Evolutionary conservation across 73 alveolate genomes (phyloP), one percentile per base, ranked within the genome.

Genomic region (Paramecium tetraurelia): DNA sequence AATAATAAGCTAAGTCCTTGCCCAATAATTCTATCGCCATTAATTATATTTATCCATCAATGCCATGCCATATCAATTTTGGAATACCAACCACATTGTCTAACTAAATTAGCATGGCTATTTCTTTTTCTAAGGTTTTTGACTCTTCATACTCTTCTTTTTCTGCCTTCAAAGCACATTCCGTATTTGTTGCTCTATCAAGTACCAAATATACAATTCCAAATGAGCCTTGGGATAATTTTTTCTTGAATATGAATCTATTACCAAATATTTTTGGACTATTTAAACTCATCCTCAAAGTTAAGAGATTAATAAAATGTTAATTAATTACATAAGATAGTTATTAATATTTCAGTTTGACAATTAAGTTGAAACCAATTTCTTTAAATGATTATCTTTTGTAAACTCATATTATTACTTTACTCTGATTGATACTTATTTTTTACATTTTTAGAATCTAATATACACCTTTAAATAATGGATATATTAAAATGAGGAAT

Each of bases 11-110:
- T 6, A 75, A n/a, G 38, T 75, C 87, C n/a, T 38, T 75, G 18
- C 87, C 87, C 57, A 75, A 38, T 38, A 75, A 75, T 75, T 75
- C 58, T n/a, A 75, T 75, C 9, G 84, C 84, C 84, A 63, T 63
- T 7, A 63, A 27, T 63, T 63, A 63, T 29, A 63, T 63, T 31
- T 27, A 63, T 14, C 50, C 84, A 12, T 63, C 84, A 22, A 12
- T 8, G 5, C 84, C 84, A 27, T 63, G 46, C 84, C 84, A 63
- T 31, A 63, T 63, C 14, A 63, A 10, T 27, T 63, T 63, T 10
- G 84, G 84, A 14, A 63, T 33, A 22, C 84, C 84, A 22, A 31
- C 3, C 0, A 63, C 9, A 63, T 27, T n/a, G 11, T 63, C 84
- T 14, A 63, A 63, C 31, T 63, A 63, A 0, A 33, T 31, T 63